Conservation (phyloP, 225 moss, liverwort and hornwort genomes). For the Pseudoscleropodium purum region DNA sequence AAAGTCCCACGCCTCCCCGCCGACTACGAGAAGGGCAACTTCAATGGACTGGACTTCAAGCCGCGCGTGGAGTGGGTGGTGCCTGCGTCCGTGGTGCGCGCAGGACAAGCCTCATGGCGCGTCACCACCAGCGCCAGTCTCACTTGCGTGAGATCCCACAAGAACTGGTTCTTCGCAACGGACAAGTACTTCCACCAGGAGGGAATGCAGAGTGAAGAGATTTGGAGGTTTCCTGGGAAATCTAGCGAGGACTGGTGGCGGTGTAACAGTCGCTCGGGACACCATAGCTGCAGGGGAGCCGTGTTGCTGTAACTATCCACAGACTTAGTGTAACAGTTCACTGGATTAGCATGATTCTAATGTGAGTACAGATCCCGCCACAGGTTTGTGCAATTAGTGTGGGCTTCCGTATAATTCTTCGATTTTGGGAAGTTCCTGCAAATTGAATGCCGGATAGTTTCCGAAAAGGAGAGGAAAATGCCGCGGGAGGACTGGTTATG, state of each 20-base stretch:
- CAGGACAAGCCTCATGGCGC: conserved; percentile 9
- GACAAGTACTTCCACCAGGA: background rate
- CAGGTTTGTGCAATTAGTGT: background rate
- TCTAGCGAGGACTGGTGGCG: background rate
- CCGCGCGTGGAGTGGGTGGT: conserved; percentile 44
- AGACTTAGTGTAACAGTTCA: background rate
- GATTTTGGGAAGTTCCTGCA: background rate
- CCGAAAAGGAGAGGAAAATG: background rate
- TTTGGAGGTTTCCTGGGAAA: conserved; percentile 15
- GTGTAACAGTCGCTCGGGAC: background rate
- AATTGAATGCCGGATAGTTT: background rate
- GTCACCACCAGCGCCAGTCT: conserved; percentile 9
- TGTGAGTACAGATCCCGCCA: background rate
- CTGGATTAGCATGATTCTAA: background rate
- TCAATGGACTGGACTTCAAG: conserved; percentile 31
- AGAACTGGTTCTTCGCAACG: background rate
- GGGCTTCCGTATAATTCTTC: background rate
- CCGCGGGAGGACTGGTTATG: background rate
- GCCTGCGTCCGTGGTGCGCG: conserved; percentile 6
- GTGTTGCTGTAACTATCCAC: background rate
- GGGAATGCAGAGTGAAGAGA: background rate
- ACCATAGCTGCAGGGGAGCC: background rate
- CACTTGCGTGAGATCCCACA: background rate
- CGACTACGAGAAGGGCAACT: conserved; percentile 39
- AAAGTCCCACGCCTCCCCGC: conserved; percentile 22